phyloP scores from a whole-genome alignment of 2,329 filamentous ascomycete species.

The Teratosphaeria destructans region DNA sequence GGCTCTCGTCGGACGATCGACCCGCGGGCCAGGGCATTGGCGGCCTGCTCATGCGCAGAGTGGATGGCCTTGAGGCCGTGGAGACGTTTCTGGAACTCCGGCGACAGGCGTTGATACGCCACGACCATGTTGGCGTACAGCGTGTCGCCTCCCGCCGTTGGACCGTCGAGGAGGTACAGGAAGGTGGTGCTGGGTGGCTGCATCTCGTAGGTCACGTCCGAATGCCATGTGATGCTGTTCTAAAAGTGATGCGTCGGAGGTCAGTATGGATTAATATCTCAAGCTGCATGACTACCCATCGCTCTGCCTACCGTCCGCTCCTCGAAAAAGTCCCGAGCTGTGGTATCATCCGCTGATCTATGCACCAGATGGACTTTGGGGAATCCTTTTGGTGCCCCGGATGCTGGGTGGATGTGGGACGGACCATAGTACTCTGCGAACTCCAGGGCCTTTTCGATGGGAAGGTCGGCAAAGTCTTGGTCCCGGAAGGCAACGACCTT shows the following conservation, averaged over 20 bases:
- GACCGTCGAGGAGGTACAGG: slow-evolving; percentile 75
- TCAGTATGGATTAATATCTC: too few relatives aligned
- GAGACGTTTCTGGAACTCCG: slow-evolving; percentile 66
- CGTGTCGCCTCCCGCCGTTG: slow-evolving; percentile 71
- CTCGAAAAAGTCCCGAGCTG: slow-evolving; percentile 51
- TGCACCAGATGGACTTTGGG: slow-evolving; percentile 73
- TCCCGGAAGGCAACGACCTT: slow-evolving; percentile 70
- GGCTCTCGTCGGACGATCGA: slow-evolving; percentile 67
- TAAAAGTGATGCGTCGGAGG: too few relatives aligned
- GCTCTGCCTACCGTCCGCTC: slow-evolving; percentile 43
- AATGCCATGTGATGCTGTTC: slow-evolving; percentile 54
- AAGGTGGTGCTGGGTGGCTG: slow-evolving; percentile 88
- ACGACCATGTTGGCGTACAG: slow-evolving; percentile 59
- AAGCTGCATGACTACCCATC: too few relatives aligned
- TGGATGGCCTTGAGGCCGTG: slow-evolving; percentile 74
- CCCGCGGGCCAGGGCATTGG: slow-evolving; percentile 54
- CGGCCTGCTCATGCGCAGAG: slow-evolving; percentile 69
- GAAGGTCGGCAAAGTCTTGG: slow-evolving; percentile 56
- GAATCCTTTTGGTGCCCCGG: slow-evolving; percentile 60
- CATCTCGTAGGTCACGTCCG: slow-evolving; percentile 75
- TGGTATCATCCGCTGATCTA: slow-evolving; percentile 55
- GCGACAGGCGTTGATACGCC: slow-evolving; percentile 72
- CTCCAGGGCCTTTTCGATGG: slow-evolving; percentile 58
- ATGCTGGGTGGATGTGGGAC: slow-evolving; percentile 72
- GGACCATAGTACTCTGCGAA: slow-evolving; percentile 68